Evolutionary conservation across 2,329 filamentous ascomycete species (phyloP).

Genomic region (Colletotrichum lini): DNA sequence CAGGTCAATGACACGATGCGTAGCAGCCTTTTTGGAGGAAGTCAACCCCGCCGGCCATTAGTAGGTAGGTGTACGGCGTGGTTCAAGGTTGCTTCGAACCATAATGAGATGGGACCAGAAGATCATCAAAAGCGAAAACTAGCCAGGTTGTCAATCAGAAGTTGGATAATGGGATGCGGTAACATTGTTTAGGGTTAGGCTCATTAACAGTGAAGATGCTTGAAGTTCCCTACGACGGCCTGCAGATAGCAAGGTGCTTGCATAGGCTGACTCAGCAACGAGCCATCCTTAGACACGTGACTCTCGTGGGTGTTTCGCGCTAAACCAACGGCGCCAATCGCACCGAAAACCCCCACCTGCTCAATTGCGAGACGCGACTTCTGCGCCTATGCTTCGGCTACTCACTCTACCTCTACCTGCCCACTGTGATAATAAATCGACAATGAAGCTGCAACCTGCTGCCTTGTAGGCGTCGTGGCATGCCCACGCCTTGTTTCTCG

Average conservation of each 20-base stretch:
- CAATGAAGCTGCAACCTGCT: neutral
- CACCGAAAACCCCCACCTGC: constrained; percentile 14
- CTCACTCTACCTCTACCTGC: too few species aligned
- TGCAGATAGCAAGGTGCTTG: too few species aligned
- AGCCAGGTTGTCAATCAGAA: too few species aligned
- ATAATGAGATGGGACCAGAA: too few species aligned
- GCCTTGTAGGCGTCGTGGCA: neutral
- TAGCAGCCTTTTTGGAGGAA: too few species aligned
- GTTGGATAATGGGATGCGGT: neutral
- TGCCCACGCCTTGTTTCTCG: neutral
- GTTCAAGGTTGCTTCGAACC: too few species aligned
- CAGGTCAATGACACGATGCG: too few species aligned
- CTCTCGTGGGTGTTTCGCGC: constrained; percentile 26
- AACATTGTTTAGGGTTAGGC: neutral
- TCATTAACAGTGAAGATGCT: neutral
- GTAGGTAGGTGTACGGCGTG: too few species aligned
- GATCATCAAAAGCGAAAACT: too few species aligned
- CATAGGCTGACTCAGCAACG: neutral
- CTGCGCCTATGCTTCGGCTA: neutral
- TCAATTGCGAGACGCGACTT: constrained; percentile 25
- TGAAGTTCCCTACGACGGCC: neutral
- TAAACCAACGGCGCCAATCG: constrained; percentile 1
- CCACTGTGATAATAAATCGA: neutral
- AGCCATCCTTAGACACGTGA: neutral
- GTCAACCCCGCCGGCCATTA: too few species aligned